phyloP scores from a whole-genome alignment of 257 asterid species.

The Paulownia fortunei region DNA sequence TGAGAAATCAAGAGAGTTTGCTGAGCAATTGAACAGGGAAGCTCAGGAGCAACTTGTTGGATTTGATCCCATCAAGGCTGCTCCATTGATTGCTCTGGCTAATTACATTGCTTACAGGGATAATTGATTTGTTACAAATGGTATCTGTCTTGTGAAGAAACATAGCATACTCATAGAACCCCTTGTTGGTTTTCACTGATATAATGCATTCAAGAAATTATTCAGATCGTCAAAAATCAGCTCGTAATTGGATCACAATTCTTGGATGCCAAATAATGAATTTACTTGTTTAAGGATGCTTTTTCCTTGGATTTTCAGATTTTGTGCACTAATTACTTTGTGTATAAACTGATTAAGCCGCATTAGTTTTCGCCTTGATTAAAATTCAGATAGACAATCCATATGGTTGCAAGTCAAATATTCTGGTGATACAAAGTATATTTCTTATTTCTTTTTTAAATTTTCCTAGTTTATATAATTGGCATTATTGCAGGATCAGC shows the following conservation, averaged over 20 bases:
- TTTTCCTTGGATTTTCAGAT: too few relatives aligned
- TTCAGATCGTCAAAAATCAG: background rate
- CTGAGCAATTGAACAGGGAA: conserved; percentile 58
- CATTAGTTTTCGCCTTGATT: too few relatives aligned
- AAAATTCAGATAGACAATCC: too few relatives aligned
- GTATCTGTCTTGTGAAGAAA: background rate
- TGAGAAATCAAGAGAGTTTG: conserved; percentile 64
- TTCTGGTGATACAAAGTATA: too few relatives aligned
- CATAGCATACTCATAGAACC: background rate
- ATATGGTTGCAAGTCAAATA: too few relatives aligned
- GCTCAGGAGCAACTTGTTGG: conserved; percentile 54
- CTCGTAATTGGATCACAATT: background rate
- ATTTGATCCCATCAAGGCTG: conserved; percentile 53
- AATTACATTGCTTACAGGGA: conserved; percentile 64
- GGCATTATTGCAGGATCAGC: too few relatives aligned
- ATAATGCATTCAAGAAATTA: background rate
- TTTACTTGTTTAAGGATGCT: too few relatives aligned
- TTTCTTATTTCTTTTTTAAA: too few relatives aligned
- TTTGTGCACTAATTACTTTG: too few relatives aligned
- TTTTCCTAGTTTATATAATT: too few relatives aligned
- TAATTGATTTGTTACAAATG: conserved; percentile 34
- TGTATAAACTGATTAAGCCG: too few relatives aligned
- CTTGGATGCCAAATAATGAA: background rate
- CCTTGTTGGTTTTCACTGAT: background rate
- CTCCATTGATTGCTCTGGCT: conserved; percentile 61